These are phyloP conservation scores for Metarhizium guizhouense DNA, from an alignment of 2,329 filamentous ascomycete genomes.

Conservation along the genomic window DNA sequence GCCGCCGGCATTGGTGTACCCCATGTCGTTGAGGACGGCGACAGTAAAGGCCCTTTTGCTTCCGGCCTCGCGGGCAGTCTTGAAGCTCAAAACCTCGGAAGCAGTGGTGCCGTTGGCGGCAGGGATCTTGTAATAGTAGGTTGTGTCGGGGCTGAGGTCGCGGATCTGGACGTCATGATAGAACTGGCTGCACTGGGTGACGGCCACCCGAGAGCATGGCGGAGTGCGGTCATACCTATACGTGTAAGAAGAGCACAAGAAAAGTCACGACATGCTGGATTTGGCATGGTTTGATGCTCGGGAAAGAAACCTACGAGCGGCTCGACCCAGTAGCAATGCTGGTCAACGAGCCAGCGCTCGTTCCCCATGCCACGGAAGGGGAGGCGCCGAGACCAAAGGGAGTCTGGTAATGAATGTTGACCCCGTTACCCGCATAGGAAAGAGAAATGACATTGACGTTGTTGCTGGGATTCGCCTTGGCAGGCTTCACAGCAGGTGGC, in stretches of 20 bases:
- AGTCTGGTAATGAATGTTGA: conserved; percentile 45
- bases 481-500: too few species aligned
- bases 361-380: conserved; percentile 36
- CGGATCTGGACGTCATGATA: conserved; percentile 41
- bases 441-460: conserved; percentile 43
- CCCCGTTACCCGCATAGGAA: conserved; percentile 36
- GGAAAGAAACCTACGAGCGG: not conserved
- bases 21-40: conserved; percentile 42
- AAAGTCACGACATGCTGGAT: too few species aligned
- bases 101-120: conserved; percentile 38
- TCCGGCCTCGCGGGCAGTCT: conserved; percentile 24
- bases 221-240: conserved; percentile 38
- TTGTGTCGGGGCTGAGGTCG: conserved; percentile 30
- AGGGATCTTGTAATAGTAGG: conserved; percentile 41
- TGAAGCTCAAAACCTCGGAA: conserved; percentile 36
- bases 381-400: conserved; percentile 39
- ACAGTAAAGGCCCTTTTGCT: conserved; percentile 29
- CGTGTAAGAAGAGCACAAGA: not conserved
- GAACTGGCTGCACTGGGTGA: conserved; percentile 42
- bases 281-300: too few species aligned
- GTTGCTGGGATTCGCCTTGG: conserved; percentile 41
- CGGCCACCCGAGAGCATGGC: conserved; percentile 31
- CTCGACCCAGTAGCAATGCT: conserved; percentile 24
- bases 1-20: conserved; percentile 39
- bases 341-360: conserved; percentile 20